phyloP scores from a whole-genome alignment of 345 rosid genomes.

The Trapa bicornis region DNA sequence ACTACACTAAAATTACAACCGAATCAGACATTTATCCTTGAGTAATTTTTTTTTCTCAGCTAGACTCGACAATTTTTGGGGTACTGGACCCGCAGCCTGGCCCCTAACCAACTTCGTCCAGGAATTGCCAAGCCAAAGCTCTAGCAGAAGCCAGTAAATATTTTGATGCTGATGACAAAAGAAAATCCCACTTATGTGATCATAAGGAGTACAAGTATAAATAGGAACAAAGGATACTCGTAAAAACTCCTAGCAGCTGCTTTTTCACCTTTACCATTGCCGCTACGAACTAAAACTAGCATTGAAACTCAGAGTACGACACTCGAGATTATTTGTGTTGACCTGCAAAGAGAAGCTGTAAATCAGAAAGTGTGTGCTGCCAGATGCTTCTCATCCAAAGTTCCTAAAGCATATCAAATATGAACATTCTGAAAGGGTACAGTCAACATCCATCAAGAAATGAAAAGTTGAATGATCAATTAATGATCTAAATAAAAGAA shows the following conservation, averaged over 20 bases:
- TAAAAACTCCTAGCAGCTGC: background rate
- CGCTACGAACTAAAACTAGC: conserved; percentile 23
- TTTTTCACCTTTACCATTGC: background rate
- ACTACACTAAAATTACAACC: background rate
- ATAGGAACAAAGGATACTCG: background rate
- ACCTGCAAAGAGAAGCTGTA: conserved; percentile 30
- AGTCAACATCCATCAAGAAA: too few relatives aligned
- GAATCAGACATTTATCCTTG: background rate
- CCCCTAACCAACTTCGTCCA: too few relatives aligned
- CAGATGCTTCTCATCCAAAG: background rate
- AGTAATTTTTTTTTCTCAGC: too few relatives aligned
- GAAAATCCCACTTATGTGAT: too few relatives aligned
- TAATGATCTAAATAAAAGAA: background rate
- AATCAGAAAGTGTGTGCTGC: background rate
- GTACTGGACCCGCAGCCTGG: too few relatives aligned
- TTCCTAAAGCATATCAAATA: background rate
- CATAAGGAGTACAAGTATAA: too few relatives aligned
- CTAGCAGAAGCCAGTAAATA: too few relatives aligned
- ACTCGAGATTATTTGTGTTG: conserved; percentile 68
- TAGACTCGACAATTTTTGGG: too few relatives aligned
- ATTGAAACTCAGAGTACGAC: conserved; percentile 65
- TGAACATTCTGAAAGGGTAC: too few relatives aligned
- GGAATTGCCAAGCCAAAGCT: too few relatives aligned
- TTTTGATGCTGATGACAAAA: too few relatives aligned
- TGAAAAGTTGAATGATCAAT: background rate